Conservation (phyloP, 768 basidiomycete genomes). For the Auricularia cornea region DNA sequence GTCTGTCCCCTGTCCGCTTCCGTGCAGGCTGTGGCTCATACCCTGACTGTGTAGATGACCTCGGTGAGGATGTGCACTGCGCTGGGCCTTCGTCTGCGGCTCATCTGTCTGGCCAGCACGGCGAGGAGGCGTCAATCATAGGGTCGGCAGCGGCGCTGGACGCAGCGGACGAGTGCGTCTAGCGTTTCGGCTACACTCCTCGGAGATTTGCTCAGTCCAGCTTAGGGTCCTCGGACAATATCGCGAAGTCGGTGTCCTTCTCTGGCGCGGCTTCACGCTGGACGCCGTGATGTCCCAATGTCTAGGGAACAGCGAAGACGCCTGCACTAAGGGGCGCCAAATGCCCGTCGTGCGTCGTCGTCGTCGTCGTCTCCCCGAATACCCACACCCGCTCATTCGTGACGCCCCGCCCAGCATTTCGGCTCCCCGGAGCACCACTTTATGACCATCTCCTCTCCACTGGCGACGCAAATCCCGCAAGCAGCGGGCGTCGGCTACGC, state of each 20-base stretch:
- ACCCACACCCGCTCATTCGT: not conserved
- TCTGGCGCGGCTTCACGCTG: constrained; percentile 78
- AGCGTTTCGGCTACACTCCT: not conserved
- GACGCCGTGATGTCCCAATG: constrained; percentile 86
- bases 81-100: not conserved
- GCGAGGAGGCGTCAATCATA: constrained; percentile 85
- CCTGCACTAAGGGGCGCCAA: constrained; percentile 74
- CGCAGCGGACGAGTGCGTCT: constrained; percentile 71
- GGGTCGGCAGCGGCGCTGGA: constrained; percentile 84
- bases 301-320: constrained; percentile 79
- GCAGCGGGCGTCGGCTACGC: constrained; percentile 92
- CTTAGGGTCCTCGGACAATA: constrained; percentile 85
- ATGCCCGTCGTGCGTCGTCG: constrained; percentile 74
- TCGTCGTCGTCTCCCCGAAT: not conserved
- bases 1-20: constrained; percentile 35
- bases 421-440: constrained; percentile 80
- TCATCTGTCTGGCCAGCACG: constrained; percentile 46
- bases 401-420: constrained; percentile 51
- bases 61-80: constrained; percentile 40
- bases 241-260: constrained; percentile 82
- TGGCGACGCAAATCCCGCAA: constrained; percentile 92
- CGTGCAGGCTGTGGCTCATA: not conserved
- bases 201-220: not conserved
- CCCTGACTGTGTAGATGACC: constrained; percentile 67
- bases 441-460: constrained; percentile 87